Conservation (phyloP, 257 asterid species). For the Forsythia viridissima region DNA sequence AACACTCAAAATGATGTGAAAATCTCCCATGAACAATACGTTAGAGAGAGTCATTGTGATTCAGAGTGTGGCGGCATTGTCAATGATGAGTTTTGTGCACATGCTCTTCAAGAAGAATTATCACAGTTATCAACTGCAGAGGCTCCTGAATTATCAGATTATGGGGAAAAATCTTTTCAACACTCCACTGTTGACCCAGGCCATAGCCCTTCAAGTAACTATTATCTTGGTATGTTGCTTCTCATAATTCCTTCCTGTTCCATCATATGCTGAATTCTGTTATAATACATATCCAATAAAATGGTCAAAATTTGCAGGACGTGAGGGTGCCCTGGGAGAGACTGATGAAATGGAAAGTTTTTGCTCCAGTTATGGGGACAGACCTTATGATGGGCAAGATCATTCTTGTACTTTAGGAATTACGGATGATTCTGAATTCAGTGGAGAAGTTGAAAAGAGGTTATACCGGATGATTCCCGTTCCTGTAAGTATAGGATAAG, state of each 20-base stretch:
- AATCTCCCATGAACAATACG: conserved; percentile 67
- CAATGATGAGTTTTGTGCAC: conserved; percentile 60
- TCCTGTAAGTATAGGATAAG: conserved; percentile 56
- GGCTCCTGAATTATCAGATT: conserved; percentile 47
- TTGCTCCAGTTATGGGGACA: conserved; percentile 72
- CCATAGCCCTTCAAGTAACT: conserved; percentile 50
- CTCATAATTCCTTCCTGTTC: conserved; percentile 18
- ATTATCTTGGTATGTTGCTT: conserved; percentile 45
- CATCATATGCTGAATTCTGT: conserved; percentile 14
- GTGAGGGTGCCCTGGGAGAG: conserved; percentile 43
- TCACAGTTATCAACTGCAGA: conserved; percentile 59
- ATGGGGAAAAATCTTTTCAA: conserved; percentile 45
- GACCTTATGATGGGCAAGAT: conserved; percentile 66
- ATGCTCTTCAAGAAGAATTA: conserved; percentile 60
- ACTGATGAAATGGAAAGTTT: conserved; percentile 53
- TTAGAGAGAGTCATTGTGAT: conserved; percentile 41
- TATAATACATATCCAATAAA: conserved; percentile 21
- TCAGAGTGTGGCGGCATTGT: conserved; percentile 31
- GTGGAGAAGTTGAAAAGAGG: conserved; percentile 92
- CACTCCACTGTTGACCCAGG: conserved; percentile 42
- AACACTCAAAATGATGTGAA: conserved; percentile 59
- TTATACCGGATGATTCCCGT: conserved; percentile 68
- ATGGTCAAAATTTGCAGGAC: conserved; percentile 42
- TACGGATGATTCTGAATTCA: conserved; percentile 69
- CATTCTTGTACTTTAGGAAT: conserved; percentile 60